Percentiles rank a stretch among this genome's conserved stretches.
Conservation (phyloP, 2,329 filamentous ascomycete genomes). For the Akanthomyces lecanii region DNA sequence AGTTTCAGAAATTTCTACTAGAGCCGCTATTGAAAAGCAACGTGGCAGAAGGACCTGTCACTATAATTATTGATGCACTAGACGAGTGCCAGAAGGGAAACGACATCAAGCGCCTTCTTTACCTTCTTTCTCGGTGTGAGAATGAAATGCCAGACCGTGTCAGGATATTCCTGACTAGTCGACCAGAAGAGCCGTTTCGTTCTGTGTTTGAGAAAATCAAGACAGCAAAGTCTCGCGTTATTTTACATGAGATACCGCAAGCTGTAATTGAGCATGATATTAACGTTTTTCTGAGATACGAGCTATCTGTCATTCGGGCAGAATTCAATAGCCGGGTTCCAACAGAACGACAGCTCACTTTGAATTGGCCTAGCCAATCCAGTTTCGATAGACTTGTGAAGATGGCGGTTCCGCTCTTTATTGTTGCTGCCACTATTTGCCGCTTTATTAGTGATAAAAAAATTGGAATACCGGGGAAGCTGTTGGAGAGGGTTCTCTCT, state of each 20-base stretch:
- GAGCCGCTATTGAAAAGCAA: not conserved
- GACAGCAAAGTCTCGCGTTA: constrained; percentile 17
- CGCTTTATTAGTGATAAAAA: constrained; percentile 21
- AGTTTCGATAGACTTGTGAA: not conserved
- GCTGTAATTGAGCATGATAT: constrained; percentile 35
- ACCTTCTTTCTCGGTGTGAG: constrained; percentile 15
- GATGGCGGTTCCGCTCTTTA: constrained; percentile 20
- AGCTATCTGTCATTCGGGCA: constrained; percentile 28
- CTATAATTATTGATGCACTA: constrained; percentile 10
- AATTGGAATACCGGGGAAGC: constrained; percentile 20
- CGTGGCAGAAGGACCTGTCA: constrained; percentile 12
- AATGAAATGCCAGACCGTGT: constrained; percentile 22
- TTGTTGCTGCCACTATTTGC: constrained; percentile 21
- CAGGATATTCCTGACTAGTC: constrained; percentile 39
- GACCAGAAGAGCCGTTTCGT: constrained; percentile 37
- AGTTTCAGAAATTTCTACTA: not conserved
- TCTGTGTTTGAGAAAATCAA: constrained; percentile 11
- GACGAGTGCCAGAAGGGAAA: constrained; percentile 8
- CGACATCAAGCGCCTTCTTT: not conserved
- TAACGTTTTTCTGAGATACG: constrained; percentile 27
- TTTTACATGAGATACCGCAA: constrained; percentile 34
- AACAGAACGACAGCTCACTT: constrained; percentile 16
- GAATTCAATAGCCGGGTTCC: constrained; percentile 21
- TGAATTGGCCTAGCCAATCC: constrained; percentile 28
- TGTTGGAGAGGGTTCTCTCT: constrained; percentile 20